Evolutionary conservation across 257 asterid species (phyloP).

Genomic region (Petunia axillaris): DNA sequence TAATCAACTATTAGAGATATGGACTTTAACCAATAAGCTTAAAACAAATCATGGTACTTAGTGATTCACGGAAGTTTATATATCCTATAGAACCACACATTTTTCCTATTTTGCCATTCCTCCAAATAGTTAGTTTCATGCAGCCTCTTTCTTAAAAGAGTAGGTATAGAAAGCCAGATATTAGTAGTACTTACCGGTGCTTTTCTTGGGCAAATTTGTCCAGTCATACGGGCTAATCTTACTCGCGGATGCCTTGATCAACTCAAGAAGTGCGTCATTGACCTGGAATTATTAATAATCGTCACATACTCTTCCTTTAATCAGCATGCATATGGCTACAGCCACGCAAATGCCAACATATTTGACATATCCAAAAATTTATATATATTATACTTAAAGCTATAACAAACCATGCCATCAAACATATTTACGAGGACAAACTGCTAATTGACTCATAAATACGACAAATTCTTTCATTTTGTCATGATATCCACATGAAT

Average conservation of each 20-base stretch:
- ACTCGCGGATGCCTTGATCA: slow-evolving; percentile 71
- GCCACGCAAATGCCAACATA: neutral
- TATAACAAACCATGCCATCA: neutral
- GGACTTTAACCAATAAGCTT: neutral
- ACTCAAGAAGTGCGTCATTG: slow-evolving; percentile 69
- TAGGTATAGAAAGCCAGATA: neutral
- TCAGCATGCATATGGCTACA: neutral
- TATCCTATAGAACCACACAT: neutral
- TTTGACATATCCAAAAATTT: neutral
- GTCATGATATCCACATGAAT: slow-evolving; percentile 2
- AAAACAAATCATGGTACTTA: neutral
- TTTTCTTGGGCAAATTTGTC: slow-evolving; percentile 80
- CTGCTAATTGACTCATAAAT: neutral
- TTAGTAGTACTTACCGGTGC: slow-evolving; percentile 57
- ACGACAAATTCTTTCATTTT: neutral
- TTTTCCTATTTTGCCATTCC: neutral
- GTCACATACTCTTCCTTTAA: slow-evolving; percentile 16
- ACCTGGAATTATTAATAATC: slow-evolving; percentile 55
- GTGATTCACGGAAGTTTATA: neutral
- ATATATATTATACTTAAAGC: neutral
- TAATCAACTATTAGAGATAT: neutral
- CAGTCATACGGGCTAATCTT: slow-evolving; percentile 54
- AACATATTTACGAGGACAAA: neutral
- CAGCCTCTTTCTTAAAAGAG: neutral
- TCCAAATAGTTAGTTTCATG: slow-evolving; percentile 17